phyloP scores from a whole-genome alignment of 2,329 filamentous ascomycete species.

The Cladophialophora yegresii region DNA sequence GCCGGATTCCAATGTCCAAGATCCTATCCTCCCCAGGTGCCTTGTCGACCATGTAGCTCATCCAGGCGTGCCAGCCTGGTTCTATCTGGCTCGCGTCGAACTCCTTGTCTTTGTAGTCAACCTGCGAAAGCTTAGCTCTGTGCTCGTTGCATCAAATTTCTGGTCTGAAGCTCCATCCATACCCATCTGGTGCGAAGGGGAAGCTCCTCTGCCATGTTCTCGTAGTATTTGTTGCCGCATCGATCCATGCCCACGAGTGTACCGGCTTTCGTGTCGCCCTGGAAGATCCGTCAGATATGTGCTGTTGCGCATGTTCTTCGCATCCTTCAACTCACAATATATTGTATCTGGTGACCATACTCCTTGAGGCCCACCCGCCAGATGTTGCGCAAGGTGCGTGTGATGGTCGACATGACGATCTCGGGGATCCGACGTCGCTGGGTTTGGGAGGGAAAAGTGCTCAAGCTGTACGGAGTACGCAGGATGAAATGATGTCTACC shows the following conservation, averaged over 20 bases:
- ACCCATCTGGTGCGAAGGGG: conserved; percentile 58
- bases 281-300: conserved; percentile 19
- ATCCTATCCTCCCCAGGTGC: conserved; percentile 76
- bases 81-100: conserved; percentile 69
- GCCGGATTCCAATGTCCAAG: conserved; percentile 64
- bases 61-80: conserved; percentile 97
- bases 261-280: conserved; percentile 92
- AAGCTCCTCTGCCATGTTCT: conserved; percentile 87
- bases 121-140: conserved; percentile 77
- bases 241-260: conserved; percentile 79
- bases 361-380: conserved; percentile 90
- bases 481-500: not conserved
- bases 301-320: not conserved
- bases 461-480: not conserved
- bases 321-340: conserved; percentile 34
- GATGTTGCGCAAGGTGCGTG: conserved; percentile 82
- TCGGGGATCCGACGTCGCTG: not conserved
- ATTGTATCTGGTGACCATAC: conserved; percentile 84
- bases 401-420: conserved; percentile 79
- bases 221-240: conserved; percentile 96
- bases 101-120: conserved; percentile 90
- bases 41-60: conserved; percentile 88
- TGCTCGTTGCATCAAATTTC: conserved; percentile 58
- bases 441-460: not conserved
- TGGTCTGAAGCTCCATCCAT: conserved; percentile 5